Base-by-base conservation (phyloP, 805 yeast genomes). In the Wickerhamiella kazuoi region DNA sequence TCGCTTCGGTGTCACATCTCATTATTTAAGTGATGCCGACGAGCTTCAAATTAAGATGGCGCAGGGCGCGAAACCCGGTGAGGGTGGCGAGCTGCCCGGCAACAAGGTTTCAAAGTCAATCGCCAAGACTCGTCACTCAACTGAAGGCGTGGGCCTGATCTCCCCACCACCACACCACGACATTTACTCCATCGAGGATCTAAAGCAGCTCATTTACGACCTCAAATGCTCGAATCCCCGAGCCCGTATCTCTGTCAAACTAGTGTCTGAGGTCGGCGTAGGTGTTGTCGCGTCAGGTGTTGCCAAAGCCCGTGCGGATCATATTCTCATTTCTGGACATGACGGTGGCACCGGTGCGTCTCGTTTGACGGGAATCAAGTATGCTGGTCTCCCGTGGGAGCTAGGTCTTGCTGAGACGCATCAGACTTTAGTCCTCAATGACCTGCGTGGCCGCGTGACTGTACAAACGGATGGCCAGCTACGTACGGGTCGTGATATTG, bases 261-360 rank as follows among this genome's bases (percentile, higher is more conserved):
- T 87, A 52, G 98, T 90, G 15, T 81, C 94, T 21, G 98, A 87
- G 63, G 97, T 90, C 44, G 98, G 98, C 65, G 97, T 87, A 40
- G 98, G 98, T 67, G 84, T 90, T 55, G 87, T 90, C 57, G 97
- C 97, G 21, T 83, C 96, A 34, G 98, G 98, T 71, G 98, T 87
- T 21, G 97, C 97, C 44, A 87, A 87, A 65, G 98, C 98, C 16
- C 93, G 90, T 57, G 95, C 97, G 13, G 97, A 90, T 57, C 94
- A 87, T 57, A 79, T 87, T 53, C 70, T 87, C 56, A 81, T 87
- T 47, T 81, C 95, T 44, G 97, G 97, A 54, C 96, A 93, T 56
- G 97, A 87, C 62, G 98, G 98, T 72, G 98, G 98, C 67, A 87
- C 98, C 42, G 98, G 98, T 76, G 98, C 98, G 43, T 87, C 95